phyloP scores from a whole-genome alignment of 345 rosid genomes.

The Arabidopsis thaliana region DNA sequence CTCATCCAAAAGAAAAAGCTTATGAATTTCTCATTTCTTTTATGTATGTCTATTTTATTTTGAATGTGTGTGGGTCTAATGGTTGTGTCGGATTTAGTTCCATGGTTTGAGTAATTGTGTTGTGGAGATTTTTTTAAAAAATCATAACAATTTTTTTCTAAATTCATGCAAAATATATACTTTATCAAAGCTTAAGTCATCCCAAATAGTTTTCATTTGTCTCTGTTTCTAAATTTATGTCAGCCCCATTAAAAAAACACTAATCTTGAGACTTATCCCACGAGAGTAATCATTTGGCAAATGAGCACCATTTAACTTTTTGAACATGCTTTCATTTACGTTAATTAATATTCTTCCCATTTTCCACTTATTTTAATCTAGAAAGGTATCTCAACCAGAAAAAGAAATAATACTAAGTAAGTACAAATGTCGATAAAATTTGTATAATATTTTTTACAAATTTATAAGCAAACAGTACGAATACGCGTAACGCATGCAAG shows the following conservation, averaged over 20 bases:
- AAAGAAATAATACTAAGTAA: background rate
- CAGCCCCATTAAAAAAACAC: background rate
- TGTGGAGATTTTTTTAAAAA: no score
- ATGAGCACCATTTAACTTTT: constrained; percentile 43
- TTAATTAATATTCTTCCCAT: constrained; percentile 21
- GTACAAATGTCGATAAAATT: background rate
- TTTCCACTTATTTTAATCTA: constrained; percentile 6
- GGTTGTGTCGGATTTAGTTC: no score
- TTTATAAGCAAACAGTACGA: constrained; percentile 20
- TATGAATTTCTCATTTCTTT: background rate
- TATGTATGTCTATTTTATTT: background rate
- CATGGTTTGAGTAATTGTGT: no score
- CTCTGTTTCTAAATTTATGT: background rate
- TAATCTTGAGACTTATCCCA: constrained; percentile 32
- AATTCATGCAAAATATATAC: no score
- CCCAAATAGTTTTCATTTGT: background rate
- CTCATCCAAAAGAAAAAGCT: no score
- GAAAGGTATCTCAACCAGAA: background rate
- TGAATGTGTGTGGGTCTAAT: background rate
- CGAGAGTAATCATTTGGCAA: constrained; percentile 46
- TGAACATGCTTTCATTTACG: constrained; percentile 40
- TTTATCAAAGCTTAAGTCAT: background rate
- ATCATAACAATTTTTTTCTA: no score
- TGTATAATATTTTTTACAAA: background rate
- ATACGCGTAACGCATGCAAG: constrained; percentile 44